Base-by-base conservation (phyloP, 176 grass and related monocot species). In the Triticum timopheevii region DNA sequence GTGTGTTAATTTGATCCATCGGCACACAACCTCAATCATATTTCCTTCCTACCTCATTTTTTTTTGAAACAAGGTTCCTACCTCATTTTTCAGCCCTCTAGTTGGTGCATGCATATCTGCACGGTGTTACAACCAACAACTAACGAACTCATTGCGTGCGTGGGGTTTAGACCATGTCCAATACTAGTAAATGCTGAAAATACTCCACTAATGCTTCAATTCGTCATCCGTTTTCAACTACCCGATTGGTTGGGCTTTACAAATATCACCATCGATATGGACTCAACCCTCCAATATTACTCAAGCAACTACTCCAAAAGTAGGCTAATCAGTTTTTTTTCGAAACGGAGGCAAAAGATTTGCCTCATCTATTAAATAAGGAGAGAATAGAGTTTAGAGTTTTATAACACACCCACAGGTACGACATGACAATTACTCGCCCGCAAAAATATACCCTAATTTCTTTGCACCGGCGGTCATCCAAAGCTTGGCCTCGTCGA, bases 61-160 rank as follows among this genome's bases (percentile, higher is more conserved):
- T 85, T 28, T 28, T 28, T 28, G 28, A 28, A 28, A 28, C 28
- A 28, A 28, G 20, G 9, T 59, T 61, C 69, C 22, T 13, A 42
- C 7, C 6, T 8, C 7, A 36, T 20, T 38, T 67, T 61, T 85
- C 61, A 81, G 58, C 12, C 45, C 69, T 22, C 25, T 10, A 47
- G 79, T 64, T 64, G 44, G 33, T 67, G 10, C 66, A 59, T 59
- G 56, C 56, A 72, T 67, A 72, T 67, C 24, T 22, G 5, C n/a
- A 62, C 11, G 3, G 19, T 27, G 76, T 58, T 59, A 59, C 56
- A 9, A 35, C 24, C 80, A 80, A 73, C 67, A 10, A 42, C 58
- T 66, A 59, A 80, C 89, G 10, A 83, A 79, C 80, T 74, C 33
- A 8, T 87, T 87, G 66, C 42, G 84, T 90, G 73, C 75, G 67